Conservation (phyloP, 2,329 filamentous ascomycete genomes). For the Pestalotiopsis sp. region DNA sequence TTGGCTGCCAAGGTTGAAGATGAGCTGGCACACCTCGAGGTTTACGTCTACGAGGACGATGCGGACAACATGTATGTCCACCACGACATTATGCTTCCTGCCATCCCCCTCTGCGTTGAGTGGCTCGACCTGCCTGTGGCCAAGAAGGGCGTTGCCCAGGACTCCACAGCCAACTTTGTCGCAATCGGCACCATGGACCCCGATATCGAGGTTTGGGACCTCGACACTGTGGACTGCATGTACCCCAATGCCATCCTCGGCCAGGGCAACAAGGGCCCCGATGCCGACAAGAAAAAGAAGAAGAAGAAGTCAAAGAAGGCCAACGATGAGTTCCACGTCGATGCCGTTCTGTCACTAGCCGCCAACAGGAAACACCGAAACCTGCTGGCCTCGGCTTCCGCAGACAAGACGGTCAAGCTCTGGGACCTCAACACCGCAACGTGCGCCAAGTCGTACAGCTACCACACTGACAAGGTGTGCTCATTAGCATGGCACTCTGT, state of each 20-base stretch:
- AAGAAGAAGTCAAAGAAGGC: slow-evolving; percentile 88
- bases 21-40: slow-evolving; percentile 92
- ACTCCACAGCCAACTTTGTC: slow-evolving; percentile 83
- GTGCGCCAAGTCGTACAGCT: slow-evolving; percentile 92
- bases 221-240: slow-evolving; percentile 96
- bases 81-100: slow-evolving; percentile 98
- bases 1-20: slow-evolving; percentile 94
- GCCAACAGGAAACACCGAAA: slow-evolving; percentile 94
- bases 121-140: slow-evolving; percentile 94
- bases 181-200: slow-evolving; percentile 97
- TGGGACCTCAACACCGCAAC: slow-evolving; percentile 94
- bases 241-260: slow-evolving; percentile 97
- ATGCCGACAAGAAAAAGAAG: slow-evolving; percentile 75
- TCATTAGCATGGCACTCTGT: slow-evolving; percentile 89
- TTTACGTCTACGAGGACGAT: slow-evolving; percentile 95
- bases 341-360: slow-evolving; percentile 87
- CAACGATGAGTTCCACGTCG: slow-evolving; percentile 92
- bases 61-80: slow-evolving; percentile 98
- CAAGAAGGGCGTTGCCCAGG: slow-evolving; percentile 63
- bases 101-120: slow-evolving; percentile 92
- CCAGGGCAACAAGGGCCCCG: slow-evolving; percentile 61
- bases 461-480: slow-evolving; percentile 98
- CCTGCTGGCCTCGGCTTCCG: slow-evolving; percentile 90
- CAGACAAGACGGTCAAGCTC: slow-evolving; percentile 95
- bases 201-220: slow-evolving; percentile 97